phyloP scores from a whole-genome alignment of 768 basidiomycete genomes.

The Lentinula detonsa region DNA sequence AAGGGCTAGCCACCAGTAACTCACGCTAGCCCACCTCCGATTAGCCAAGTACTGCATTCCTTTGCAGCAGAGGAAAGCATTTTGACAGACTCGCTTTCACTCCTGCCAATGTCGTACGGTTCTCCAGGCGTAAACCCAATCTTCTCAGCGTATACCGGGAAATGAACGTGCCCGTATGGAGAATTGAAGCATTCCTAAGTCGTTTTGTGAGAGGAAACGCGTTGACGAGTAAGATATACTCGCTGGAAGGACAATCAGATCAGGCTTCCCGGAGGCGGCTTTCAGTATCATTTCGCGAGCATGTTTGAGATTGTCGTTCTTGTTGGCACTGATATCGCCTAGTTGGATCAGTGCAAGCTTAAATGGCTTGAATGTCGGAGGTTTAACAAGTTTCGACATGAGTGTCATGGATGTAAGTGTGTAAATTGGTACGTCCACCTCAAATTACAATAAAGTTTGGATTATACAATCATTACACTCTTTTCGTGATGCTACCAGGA shows the following conservation, averaged over 20 bases:
- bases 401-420: background rate
- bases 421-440: background rate
- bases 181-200: conserved; percentile 84
- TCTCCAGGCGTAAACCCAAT: conserved; percentile 59
- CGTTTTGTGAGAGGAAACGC: background rate
- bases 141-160: conserved; percentile 78
- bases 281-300: conserved; percentile 75
- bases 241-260: conserved; percentile 78
- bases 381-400: conserved; percentile 18
- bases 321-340: conserved; percentile 65
- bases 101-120: conserved; percentile 48
- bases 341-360: conserved; percentile 88
- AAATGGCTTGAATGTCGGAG: conserved; percentile 60
- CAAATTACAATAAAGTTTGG: background rate
- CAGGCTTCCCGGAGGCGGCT: conserved; percentile 66
- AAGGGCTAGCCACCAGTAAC: background rate
- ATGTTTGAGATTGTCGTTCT: conserved; percentile 74
- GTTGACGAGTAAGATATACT: background rate
- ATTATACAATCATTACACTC: background rate
- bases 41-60: conserved; percentile 77
- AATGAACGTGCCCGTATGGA: conserved; percentile 74
- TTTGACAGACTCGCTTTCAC: conserved; percentile 69
- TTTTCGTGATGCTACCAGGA: background rate
- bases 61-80: conserved; percentile 80
- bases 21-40: conserved; percentile 62